Conservation (phyloP, 306 rosid genomes). For the Datisca glomerata region DNA sequence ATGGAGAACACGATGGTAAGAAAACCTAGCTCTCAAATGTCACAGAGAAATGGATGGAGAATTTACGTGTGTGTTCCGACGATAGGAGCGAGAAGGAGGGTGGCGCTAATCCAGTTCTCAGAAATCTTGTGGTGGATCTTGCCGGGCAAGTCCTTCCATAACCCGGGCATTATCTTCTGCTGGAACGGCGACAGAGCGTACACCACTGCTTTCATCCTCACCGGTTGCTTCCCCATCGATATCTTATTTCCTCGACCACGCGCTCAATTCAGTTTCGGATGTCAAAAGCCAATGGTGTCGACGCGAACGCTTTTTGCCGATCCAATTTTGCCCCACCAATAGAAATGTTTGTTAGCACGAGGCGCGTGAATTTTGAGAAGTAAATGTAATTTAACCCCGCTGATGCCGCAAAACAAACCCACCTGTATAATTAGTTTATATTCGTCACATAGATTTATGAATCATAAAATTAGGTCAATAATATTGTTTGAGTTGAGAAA, state of each 20-base stretch:
- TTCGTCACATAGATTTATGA: too few relatives aligned
- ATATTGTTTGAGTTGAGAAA: too few relatives aligned
- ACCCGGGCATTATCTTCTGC: slow-evolving; percentile 79
- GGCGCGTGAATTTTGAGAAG: too few relatives aligned
- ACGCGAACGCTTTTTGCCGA: too few relatives aligned
- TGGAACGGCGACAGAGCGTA: slow-evolving; percentile 83
- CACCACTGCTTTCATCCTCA: slow-evolving; percentile 65
- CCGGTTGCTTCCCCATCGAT: slow-evolving; percentile 58
- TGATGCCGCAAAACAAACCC: too few relatives aligned
- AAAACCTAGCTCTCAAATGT: slow-evolving; percentile 1
- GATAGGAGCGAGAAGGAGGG: slow-evolving; percentile 54
- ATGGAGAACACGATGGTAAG: not conserved
- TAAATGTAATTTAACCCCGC: too few relatives aligned
- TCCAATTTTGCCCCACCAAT: too few relatives aligned
- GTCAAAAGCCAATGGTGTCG: slow-evolving; percentile 3
- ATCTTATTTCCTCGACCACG: not conserved
- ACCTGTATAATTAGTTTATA: too few relatives aligned
- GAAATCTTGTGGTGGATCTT: slow-evolving; percentile 86
- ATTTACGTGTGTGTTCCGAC: slow-evolving; percentile 45
- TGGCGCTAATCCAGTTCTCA: slow-evolving; percentile 76
- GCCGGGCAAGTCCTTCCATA: slow-evolving; percentile 65
- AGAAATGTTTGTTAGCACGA: too few relatives aligned
- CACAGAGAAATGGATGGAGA: not conserved
- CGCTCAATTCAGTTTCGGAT: not conserved
- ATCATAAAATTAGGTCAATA: too few relatives aligned